A percentile compares a stretch with the other conserved stretches of the same genome.
Conservation (phyloP, 23 red algal genomes). For the Gracilaria domingensis region DNA sequence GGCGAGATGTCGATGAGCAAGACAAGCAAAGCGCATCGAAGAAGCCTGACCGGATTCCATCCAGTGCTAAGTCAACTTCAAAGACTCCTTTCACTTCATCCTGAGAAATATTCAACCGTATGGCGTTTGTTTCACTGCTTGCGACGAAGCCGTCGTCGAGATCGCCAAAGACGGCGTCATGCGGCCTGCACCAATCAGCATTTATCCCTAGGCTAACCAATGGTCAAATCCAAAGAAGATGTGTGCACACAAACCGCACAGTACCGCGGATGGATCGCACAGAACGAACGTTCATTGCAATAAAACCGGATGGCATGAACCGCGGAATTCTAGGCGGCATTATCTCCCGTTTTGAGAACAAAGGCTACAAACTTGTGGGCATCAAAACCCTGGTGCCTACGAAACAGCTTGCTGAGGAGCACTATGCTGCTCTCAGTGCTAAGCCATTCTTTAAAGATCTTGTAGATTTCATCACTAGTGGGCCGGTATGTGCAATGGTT, state of each 20-base stretch:
- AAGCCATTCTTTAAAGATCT: slow-evolving; percentile 95
- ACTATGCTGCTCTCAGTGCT: slow-evolving; percentile 85
- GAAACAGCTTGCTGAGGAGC: slow-evolving; percentile 74
- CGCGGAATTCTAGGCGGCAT: slow-evolving; percentile 92
- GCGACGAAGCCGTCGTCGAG: not conserved
- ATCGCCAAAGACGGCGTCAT: not conserved
- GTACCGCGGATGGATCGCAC: slow-evolving; percentile 21
- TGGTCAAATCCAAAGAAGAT: not conserved
- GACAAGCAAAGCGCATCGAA: too few relatives aligned
- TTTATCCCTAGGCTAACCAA: slow-evolving; percentile 4
- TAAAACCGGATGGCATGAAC: slow-evolving; percentile 98
- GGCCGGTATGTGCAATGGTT: slow-evolving; percentile 96
- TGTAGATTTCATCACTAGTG: slow-evolving; percentile 87
- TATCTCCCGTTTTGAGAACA: slow-evolving; percentile 90
- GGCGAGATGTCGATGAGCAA: too few relatives aligned
- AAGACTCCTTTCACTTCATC: not conserved
- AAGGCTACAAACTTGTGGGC: slow-evolving; percentile 89
- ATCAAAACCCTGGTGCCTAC: slow-evolving; percentile 82
- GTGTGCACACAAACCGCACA: not conserved
- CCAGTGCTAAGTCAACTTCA: not conserved
- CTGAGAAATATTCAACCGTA: not conserved
- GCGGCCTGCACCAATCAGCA: not conserved
- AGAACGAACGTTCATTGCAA: slow-evolving; percentile 61
- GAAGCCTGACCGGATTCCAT: not conserved
- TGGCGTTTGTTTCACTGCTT: not conserved